Percentiles rank a stretch among this genome's conserved stretches.
Conservation (phyloP, 1,139 yeast species). For the Candida frijolesensis region DNA sequence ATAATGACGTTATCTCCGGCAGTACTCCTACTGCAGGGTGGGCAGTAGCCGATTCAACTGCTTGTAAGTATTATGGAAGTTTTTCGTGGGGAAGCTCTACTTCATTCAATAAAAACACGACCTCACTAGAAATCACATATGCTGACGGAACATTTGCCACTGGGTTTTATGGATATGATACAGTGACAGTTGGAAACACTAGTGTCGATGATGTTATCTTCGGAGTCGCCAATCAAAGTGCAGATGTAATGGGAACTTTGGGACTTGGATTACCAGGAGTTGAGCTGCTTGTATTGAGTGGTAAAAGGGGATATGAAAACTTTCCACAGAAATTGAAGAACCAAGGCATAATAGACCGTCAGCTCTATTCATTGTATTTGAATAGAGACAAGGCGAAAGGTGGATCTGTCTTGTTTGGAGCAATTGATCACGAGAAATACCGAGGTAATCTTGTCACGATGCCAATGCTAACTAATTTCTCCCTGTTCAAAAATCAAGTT, state of each 20-base stretch:
- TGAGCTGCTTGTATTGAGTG: constrained; percentile 7
- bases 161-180: constrained; percentile 58
- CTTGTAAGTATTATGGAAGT: constrained; percentile 1
- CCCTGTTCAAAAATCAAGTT: background rate
- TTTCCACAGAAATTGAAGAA: constrained; percentile 30
- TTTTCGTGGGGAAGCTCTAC: constrained; percentile 14
- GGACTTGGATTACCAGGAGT: constrained; percentile 23
- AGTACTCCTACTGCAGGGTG: background rate
- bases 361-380: constrained; percentile 38
- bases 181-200: constrained; percentile 16
- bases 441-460: constrained; percentile 16
- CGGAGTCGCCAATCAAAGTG: constrained; percentile 18
- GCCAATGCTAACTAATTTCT: background rate
- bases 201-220: constrained; percentile 23
- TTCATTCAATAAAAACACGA: constrained; percentile 13
- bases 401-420: constrained; percentile 32
- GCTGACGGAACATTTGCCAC: constrained; percentile 32
- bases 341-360: constrained; percentile 50
- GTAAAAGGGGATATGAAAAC: constrained; percentile 25
- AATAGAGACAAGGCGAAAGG: constrained; percentile 19
- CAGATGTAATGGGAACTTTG: constrained; percentile 17
- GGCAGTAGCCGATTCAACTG: background rate
- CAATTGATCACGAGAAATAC: constrained; percentile 29
- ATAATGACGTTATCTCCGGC: background rate
- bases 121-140: constrained; percentile 11